phyloP scores from a whole-genome alignment of 179 eudicot species.

The Beta corolliflora region DNA sequence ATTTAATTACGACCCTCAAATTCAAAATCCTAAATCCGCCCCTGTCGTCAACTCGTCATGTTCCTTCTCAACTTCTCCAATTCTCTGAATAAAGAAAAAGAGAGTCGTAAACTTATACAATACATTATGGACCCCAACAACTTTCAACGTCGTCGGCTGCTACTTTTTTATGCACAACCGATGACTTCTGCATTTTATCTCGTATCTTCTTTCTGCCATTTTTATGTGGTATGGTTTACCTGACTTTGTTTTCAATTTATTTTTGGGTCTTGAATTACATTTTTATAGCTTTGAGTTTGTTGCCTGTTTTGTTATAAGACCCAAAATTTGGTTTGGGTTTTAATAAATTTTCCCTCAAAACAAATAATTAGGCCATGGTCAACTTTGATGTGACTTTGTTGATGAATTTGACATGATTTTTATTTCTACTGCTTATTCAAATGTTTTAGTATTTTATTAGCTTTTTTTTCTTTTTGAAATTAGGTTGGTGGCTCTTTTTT shows the following conservation, averaged over 20 bases:
- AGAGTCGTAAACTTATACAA: conserved; percentile 6
- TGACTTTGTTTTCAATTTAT: background rate
- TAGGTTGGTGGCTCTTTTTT: background rate
- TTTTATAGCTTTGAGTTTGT: background rate
- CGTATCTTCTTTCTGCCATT: background rate
- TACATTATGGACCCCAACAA: conserved; percentile 5
- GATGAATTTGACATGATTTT: background rate
- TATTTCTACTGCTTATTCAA: background rate
- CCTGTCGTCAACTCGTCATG: background rate
- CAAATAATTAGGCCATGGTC: background rate
- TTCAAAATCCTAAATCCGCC: too few species aligned
- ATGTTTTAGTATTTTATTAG: background rate
- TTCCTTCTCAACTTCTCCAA: background rate
- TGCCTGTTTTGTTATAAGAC: background rate
- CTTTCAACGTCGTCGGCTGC: conserved; percentile 14
- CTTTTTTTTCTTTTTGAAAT: background rate
- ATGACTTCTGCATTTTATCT: background rate
- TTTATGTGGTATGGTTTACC: background rate
- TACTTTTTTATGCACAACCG: background rate
- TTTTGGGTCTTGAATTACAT: too few species aligned
- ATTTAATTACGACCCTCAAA: too few species aligned
- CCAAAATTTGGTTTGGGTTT: background rate
- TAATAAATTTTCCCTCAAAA: background rate
- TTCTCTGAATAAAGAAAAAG: background rate
- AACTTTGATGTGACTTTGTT: conserved; percentile 7